These are phyloP conservation scores for Plasmodium cynomolgi DNA, from an alignment of 169 alveolate genomes.

Conservation along the genomic window DNA sequence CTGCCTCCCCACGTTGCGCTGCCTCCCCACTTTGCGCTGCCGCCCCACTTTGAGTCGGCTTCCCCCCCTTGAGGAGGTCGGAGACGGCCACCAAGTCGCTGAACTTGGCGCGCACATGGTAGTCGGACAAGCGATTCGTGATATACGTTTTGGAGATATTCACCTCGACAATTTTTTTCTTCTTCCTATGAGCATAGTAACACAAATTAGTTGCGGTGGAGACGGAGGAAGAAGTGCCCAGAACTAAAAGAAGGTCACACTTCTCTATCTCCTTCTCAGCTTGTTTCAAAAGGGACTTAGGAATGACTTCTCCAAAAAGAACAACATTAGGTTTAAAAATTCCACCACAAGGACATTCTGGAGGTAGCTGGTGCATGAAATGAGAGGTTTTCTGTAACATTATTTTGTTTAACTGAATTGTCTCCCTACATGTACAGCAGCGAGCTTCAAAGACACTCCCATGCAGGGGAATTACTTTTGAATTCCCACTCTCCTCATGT, in stretches of 20 bases:
- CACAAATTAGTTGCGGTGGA: constrained; percentile 66
- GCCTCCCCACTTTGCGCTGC: not conserved
- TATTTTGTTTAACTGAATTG: constrained; percentile 30
- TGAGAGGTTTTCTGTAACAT: constrained; percentile 69
- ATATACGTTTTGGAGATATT: constrained; percentile 41
- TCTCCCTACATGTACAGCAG: constrained; percentile 60
- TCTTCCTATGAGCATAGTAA: constrained; percentile 38
- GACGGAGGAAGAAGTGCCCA: constrained; percentile 65
- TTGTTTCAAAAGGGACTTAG: constrained; percentile 35
- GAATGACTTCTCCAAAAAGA: constrained; percentile 60
- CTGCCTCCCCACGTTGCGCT: too few relatives aligned
- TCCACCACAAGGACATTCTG: constrained; percentile 75
- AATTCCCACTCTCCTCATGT: constrained; percentile 69
- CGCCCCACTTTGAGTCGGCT: not conserved
- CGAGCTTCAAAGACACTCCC: constrained; percentile 60
- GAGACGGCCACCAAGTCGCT: constrained; percentile 16
- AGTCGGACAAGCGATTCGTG: constrained; percentile 53
- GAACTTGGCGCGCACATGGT: constrained; percentile 48
- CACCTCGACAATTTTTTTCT: constrained; percentile 55
- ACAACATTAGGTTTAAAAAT: constrained; percentile 55
- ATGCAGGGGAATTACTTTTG: constrained; percentile 55
- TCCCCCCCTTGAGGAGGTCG: constrained; percentile 10
- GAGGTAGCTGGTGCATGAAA: constrained; percentile 67
- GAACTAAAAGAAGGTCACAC: constrained; percentile 44
- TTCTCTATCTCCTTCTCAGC: constrained; percentile 47